Base-by-base conservation (phyloP, 2,329 filamentous ascomycete genomes). In the Ophiostoma pallidulum region DNA sequence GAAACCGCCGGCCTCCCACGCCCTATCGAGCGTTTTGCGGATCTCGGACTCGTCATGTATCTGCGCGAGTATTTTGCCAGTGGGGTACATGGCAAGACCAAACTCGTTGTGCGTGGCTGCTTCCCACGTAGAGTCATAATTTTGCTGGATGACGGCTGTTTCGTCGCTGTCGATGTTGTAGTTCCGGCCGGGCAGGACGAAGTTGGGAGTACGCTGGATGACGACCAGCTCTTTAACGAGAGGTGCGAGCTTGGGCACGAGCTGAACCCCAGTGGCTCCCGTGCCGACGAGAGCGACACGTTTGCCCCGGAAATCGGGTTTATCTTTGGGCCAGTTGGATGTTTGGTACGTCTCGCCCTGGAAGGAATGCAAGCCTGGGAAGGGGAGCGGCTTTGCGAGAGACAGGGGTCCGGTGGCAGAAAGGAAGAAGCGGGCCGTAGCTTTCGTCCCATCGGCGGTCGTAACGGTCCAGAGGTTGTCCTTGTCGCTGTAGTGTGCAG, bases 261-360 rank as follows among this genome's bases (percentile, higher is more conserved):
- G 70, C 0, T 86, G 92, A 39, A 91, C 67, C 4, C 86, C 82
- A 0, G 87, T 94, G 1, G 87, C 86, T 4, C 87, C 87, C 14
- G 77, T 83, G 13, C 86, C 86, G 52, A 92, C 78, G 48, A 91
- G 70, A 38, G 86, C 74, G 18, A 91, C 69, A 31, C 77, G 76
- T 63, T 89, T 87, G 60, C 72, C 69, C 4, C 69, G 63, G 60
- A 84, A 84, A 57, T 87, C 76, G 29, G 85, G 66, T 39, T 80
- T 71, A 45, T 82, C 67, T 0, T 40, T 38, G 10, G 50, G 50
- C 53, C 53, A 55, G 65, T 80, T 82, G 54, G 83, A 80, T 0
- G 80, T 78, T 54, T 83, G 78, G 13, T 80, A 64, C 19, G 75
- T 63, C 37, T 67, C 62, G 29, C 53, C 53, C 26, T 37, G 73